Percentiles rank a stretch among this genome's conserved stretches.
These are phyloP conservation scores for Tulasnella calospora DNA, from an alignment of 768 basidiomycete genomes.

Conservation along the genomic window DNA sequence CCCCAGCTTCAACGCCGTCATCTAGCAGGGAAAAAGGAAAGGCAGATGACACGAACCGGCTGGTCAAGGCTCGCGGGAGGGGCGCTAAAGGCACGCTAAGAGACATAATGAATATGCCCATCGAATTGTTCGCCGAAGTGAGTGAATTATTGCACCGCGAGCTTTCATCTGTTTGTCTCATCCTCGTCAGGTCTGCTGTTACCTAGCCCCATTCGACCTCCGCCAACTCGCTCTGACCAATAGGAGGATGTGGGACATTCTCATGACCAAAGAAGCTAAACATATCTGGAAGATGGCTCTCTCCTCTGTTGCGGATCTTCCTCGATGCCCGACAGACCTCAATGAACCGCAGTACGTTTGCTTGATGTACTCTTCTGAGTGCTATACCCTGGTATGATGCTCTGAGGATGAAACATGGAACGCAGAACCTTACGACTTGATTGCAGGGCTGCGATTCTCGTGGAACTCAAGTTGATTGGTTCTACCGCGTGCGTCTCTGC, in stretches of 20 bases:
- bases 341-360: constrained; percentile 24
- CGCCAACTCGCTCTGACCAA: constrained; percentile 15
- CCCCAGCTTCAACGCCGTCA: neutral
- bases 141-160: neutral
- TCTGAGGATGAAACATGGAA: too few relatives aligned
- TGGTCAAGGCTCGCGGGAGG: neutral
- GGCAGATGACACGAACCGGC: neutral
- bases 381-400: neutral
- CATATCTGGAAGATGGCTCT: constrained; percentile 22
- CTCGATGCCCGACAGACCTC: constrained; percentile 21
- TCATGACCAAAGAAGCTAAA: neutral
- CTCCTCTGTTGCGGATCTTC: constrained; percentile 5
- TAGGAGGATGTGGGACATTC: constrained; percentile 9
- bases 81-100: constrained; percentile 13
- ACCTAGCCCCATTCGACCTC: constrained; percentile 19
- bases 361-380: constrained; percentile 20
- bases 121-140: constrained; percentile 28
- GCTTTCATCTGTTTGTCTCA: neutral
- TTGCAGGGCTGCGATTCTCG: neutral
- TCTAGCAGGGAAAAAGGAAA: neutral
- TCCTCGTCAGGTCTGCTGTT: constrained; percentile 9
- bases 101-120: constrained; percentile 26
- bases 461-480: neutral
- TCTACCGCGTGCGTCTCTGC: neutral
- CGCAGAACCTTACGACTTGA: neutral